Base-by-base conservation (phyloP, 148 eudicot genomes). In the Rhododendron ovatum region DNA sequence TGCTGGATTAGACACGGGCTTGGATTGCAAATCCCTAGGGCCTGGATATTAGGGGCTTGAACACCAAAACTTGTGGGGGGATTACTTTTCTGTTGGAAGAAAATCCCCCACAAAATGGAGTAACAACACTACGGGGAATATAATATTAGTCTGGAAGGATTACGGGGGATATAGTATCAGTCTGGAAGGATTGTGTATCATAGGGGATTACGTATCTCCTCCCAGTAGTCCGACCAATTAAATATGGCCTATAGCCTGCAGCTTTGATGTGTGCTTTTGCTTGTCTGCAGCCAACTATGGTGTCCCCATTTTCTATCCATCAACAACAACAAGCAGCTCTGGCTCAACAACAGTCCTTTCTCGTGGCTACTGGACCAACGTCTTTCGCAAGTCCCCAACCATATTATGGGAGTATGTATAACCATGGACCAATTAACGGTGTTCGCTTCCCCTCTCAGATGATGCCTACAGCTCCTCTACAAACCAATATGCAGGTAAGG, bases 321-420 rank as follows among this genome's bases (percentile, higher is more conserved):
- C 98, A 97, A 88, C 98, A 94, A 86, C 98, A 97, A 89, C 89
- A 91, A 35, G 45, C 94, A 63, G 96, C 95, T 59, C 90, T 95
- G 94, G 98, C 99, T 77, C 99, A 97, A 84, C 99, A 97, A 65
- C 98, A 94, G 82, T 89, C 95, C 53, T 91, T 97, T 89, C 91
- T 92, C 74, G 92, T 94, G 94, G 98, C 98, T 41, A 98, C 98
- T 20, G 97, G 89, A 13, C 63, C 83, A n/a, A 86, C 79, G 47
- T 84, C 89, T 81, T 59, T 50, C 76, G 69, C 51, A 6, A 82
- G 37, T 18, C 28, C 86, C 51, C 90, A 82, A 75, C 79, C 43
- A 20, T 39, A 51, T 51, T 86, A 86, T 33, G 48, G 59, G 45
- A 83, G 73, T 85, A 51, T 35, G 14, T 63, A 85, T 88, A 88